Conservation (phyloP, 2,329 filamentous ascomycete genomes). For the Fusarium sp. region DNA sequence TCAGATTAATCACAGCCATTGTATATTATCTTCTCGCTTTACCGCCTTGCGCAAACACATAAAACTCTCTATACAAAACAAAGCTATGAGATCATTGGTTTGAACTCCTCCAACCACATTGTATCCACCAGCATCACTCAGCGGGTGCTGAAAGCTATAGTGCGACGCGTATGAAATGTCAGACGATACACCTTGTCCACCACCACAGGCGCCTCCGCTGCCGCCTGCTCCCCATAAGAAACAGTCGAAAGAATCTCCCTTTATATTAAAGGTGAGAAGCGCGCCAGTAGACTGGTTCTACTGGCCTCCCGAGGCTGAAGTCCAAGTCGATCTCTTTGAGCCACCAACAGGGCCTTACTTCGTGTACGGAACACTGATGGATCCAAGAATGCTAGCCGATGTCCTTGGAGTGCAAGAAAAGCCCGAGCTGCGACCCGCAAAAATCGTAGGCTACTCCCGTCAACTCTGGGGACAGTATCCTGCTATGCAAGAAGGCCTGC, state of each 20-base stretch:
- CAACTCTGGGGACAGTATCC: conserved; percentile 19
- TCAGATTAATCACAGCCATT: not conserved
- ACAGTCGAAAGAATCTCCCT: rapidly evolving
- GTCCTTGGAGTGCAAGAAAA: not conserved
- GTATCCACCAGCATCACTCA: not conserved
- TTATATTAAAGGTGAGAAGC: not conserved
- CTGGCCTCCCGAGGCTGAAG: rapidly evolving
- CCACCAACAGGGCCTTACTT: conserved; percentile 1
- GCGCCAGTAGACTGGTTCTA: not conserved
- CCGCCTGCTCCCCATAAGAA: not conserved
- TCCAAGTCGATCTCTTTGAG: not conserved
- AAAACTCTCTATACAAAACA: rapidly evolving
- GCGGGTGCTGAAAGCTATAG: not conserved
- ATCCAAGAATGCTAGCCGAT: not conserved
- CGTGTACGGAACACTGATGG: conserved; percentile 11
- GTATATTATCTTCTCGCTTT: not conserved
- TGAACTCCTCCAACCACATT: rapidly evolving
- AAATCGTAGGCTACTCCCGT: not conserved
- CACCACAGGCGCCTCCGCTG: not conserved
- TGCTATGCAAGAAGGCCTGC: not conserved
- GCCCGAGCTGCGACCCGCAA: not conserved
- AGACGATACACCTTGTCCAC: not conserved
- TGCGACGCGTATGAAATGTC: not conserved
- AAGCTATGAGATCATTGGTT: not conserved
- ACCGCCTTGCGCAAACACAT: too few relatives aligned